A percentile compares a stretch with the other conserved stretches of the same genome.
Conservation (phyloP, 2,329 filamentous ascomycete species). For the Paraconiothyrium sp. region DNA sequence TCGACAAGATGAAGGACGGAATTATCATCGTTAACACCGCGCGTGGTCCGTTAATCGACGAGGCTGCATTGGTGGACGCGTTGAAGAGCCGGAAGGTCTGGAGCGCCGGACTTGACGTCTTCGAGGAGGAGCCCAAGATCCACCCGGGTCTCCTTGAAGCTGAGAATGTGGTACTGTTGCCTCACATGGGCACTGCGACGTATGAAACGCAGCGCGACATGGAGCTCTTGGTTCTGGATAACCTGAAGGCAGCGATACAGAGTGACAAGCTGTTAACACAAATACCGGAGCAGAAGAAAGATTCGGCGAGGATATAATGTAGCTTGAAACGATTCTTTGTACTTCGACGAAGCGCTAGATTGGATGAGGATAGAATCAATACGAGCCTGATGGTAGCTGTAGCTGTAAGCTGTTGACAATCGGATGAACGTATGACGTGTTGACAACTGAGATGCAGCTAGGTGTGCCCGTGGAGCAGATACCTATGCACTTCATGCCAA, state of each 20-base stretch:
- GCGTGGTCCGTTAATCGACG: slow-evolving; percentile 66
- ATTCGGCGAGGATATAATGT: slow-evolving; percentile 42
- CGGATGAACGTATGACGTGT: no score
- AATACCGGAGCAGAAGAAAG: slow-evolving; percentile 66
- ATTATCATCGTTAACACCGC: slow-evolving; percentile 68
- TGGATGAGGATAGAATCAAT: no score
- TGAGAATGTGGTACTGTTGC: slow-evolving; percentile 64
- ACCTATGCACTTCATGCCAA: no score
- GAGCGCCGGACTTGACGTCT: slow-evolving; percentile 66
- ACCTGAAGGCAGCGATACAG: slow-evolving; percentile 65
- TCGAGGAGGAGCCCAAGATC: slow-evolving; percentile 65
- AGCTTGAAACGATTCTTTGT: background rate
- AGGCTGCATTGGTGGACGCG: slow-evolving; percentile 63
- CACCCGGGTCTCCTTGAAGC: slow-evolving; percentile 61
- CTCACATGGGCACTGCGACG: slow-evolving; percentile 69
- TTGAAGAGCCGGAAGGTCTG: slow-evolving; percentile 64
- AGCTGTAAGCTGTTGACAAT: no score
- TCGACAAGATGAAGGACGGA: slow-evolving; percentile 65
- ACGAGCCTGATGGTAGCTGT: no score
- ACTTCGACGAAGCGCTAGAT: no score
- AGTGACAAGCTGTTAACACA: slow-evolving; percentile 67
- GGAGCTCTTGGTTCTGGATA: slow-evolving; percentile 68
- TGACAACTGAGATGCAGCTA: no score
- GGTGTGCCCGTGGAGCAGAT: no score
- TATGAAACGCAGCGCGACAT: slow-evolving; percentile 68